Conservation (phyloP, 352 stramenopile species). For the Phytopythium ostracodes region DNA sequence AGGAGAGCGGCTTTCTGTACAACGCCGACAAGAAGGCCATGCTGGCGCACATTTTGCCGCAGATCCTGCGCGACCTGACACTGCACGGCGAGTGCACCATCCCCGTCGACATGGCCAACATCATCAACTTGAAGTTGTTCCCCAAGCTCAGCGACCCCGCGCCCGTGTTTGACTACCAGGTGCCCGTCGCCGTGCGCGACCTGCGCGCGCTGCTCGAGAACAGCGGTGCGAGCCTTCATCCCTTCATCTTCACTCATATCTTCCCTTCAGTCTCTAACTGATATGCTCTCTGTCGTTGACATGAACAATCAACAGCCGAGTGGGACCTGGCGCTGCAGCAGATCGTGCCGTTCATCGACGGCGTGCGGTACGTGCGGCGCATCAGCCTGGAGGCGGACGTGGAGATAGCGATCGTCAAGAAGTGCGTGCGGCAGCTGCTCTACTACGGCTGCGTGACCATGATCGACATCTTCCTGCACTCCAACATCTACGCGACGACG, state of each 20-base stretch:
- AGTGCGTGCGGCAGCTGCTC: conserved; percentile 80
- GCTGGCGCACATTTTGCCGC: conserved; percentile 59
- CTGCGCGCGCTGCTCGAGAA: conserved; percentile 67
- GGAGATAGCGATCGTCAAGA: conserved; percentile 86
- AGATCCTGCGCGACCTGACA: conserved; percentile 71
- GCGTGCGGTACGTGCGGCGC: conserved; percentile 87
- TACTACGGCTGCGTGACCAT: conserved; percentile 89
- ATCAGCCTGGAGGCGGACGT: conserved; percentile 88
- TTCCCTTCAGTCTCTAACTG: background rate
- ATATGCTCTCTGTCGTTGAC: background rate
- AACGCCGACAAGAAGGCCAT: conserved; percentile 57
- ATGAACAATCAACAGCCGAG: conserved; percentile 36
- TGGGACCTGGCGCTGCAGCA: conserved; percentile 87
- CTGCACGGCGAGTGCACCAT: conserved; percentile 78
- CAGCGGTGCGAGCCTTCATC: conserved; percentile 37
- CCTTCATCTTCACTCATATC: background rate
- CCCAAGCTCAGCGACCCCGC: conserved; percentile 65
- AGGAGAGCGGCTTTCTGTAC: conserved; percentile 82
- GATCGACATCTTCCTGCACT: conserved; percentile 90
- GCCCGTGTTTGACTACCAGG: conserved; percentile 78
- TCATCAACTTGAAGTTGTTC: conserved; percentile 88
- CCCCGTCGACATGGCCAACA: conserved; percentile 75
- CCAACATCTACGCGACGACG: conserved; percentile 86
- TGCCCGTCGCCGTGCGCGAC: conserved; percentile 78
- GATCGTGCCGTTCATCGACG: conserved; percentile 90